phyloP scores from a whole-genome alignment of 345 rosid genomes.

The Dipteronia sinensis region DNA sequence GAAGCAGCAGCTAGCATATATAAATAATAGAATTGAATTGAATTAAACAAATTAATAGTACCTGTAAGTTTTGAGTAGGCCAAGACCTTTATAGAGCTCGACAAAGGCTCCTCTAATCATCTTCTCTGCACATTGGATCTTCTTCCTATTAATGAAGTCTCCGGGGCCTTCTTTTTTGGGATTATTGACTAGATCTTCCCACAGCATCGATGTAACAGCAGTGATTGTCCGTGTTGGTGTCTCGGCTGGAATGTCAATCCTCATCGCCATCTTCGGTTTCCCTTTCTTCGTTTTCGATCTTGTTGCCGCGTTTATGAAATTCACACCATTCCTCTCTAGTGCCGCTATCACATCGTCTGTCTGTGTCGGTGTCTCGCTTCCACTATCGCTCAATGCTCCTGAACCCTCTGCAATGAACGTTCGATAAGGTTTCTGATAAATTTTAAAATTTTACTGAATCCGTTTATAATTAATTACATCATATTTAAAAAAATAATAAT shows the following conservation, averaged over 20 bases:
- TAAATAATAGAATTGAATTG: no score
- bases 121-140: conserved; percentile 85
- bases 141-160: conserved; percentile 66
- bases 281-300: conserved; percentile 71
- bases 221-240: conserved; percentile 62
- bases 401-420: conserved; percentile 38
- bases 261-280: conserved; percentile 72
- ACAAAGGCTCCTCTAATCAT: conserved; percentile 86
- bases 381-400: conserved; percentile 38
- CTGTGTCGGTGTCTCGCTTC: conserved; percentile 37
- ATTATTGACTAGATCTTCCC: conserved; percentile 90
- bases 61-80: conserved; percentile 81
- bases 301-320: conserved; percentile 61
- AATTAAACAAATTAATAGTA: conserved; percentile 3
- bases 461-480: no score
- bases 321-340: conserved; percentile 75
- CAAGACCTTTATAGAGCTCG: conserved; percentile 85
- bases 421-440: no score
- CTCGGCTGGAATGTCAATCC: conserved; percentile 73
- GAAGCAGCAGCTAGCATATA: no score
- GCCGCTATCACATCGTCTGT: conserved; percentile 74
- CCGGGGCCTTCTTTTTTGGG: conserved; percentile 58
- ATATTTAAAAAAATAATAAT: no score
- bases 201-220: conserved; percentile 64
- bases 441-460: no score